These are phyloP conservation scores for Arctium minus DNA, from an alignment of 129 eudicot genomes.

Conservation along the genomic window DNA sequence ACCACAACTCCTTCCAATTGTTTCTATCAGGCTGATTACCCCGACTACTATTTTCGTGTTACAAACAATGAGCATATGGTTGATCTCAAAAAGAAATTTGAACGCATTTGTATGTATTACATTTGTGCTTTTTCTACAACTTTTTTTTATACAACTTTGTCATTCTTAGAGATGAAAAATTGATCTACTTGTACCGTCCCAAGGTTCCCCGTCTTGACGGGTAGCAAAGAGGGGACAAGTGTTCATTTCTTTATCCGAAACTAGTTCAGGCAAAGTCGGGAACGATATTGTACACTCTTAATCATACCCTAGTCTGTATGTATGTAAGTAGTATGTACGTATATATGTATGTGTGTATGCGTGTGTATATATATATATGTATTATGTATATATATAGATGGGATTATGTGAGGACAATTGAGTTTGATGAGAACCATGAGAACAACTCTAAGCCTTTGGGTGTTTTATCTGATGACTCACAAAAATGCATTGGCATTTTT, in stretches of 20 bases:
- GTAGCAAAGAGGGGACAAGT: neutral
- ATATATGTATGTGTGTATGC: too few species aligned
- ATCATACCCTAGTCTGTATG: neutral
- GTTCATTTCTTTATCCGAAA: neutral
- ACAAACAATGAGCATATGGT: neutral
- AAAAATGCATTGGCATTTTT: too few species aligned
- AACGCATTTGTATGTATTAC: neutral
- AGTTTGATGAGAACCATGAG: too few species aligned
- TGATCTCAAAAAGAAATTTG: neutral
- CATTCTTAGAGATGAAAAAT: neutral
- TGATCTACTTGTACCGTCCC: neutral
- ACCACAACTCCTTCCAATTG: slow-evolving; percentile 7
- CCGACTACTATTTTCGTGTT: slow-evolving; percentile 5
- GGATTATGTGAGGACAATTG: too few species aligned
- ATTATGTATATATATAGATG: too few species aligned
- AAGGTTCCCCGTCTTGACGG: neutral
- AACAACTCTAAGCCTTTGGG: too few species aligned
- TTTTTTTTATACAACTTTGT: neutral
- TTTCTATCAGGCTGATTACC: slow-evolving; percentile 3
- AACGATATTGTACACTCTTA: neutral
- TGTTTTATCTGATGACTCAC: too few species aligned
- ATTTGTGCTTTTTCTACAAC: neutral
- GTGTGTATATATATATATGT: too few species aligned
- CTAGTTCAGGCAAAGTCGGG: neutral
- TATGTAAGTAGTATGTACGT: neutral